A percentile compares a stretch with the other conserved stretches of the same genome.
phyloP scores from a whole-genome alignment of 805 yeast species.

The Citeromyces matritensis region DNA sequence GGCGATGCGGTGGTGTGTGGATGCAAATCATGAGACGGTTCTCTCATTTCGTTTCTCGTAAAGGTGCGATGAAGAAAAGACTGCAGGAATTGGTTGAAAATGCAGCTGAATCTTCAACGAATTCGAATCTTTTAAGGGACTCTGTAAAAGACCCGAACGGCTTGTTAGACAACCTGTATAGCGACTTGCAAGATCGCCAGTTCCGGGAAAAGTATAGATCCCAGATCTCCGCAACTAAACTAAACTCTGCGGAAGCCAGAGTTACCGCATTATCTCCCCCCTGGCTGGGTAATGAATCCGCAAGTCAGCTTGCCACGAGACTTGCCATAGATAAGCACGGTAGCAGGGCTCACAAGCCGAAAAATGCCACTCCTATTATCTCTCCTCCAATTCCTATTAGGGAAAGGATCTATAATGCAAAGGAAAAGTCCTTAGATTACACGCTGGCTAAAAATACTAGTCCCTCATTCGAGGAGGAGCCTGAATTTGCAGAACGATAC shows the following conservation, averaged over 20 bases:
- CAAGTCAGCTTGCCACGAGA: conserved; percentile 29
- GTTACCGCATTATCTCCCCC: conserved; percentile 35
- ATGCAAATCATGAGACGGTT: too few species aligned
- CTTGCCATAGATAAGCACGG: conserved; percentile 40
- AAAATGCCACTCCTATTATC: conserved; percentile 2
- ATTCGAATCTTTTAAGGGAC: conserved; percentile 16
- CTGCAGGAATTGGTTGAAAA: conserved; percentile 26
- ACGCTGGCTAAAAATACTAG: conserved; percentile 20
- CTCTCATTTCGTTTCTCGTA: not conserved
- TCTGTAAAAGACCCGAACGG: conserved; percentile 10
- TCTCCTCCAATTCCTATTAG: conserved; percentile 9
- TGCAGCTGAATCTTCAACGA: conserved; percentile 18
- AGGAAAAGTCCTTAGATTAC: conserved; percentile 55
- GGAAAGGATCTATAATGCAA: conserved; percentile 39
- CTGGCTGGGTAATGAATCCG: conserved; percentile 44
- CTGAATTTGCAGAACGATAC: conserved; percentile 43
- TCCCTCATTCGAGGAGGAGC: conserved; percentile 16
- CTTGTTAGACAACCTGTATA: conserved; percentile 2
- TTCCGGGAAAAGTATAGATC: conserved; percentile 11
- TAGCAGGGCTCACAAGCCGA: conserved; percentile 9
- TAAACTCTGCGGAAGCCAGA: conserved; percentile 27
- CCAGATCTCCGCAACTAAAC: conserved; percentile 22
- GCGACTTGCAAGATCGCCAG: conserved; percentile 1
- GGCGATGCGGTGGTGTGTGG: too few species aligned
- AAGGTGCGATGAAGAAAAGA: conserved; percentile 14